phyloP scores from a whole-genome alignment of 2,329 filamentous ascomycete genomes.

The Aspergillus pseudoglaucus region DNA sequence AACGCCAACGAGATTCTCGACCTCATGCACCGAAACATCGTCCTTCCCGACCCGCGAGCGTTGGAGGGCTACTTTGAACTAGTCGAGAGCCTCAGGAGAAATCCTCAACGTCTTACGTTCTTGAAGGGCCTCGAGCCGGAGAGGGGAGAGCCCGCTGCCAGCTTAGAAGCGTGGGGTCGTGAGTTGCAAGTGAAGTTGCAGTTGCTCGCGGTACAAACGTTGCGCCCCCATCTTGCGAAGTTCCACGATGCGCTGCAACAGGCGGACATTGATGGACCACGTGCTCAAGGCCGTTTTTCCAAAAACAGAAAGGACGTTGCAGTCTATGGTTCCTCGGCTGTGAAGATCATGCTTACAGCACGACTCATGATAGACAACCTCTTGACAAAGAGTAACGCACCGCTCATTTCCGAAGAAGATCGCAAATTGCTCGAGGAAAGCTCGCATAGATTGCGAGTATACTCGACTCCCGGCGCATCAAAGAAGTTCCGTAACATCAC shows the following conservation, averaged over 20 bases:
- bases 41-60: constrained; percentile 24
- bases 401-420: constrained; percentile 18
- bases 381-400: constrained; percentile 18
- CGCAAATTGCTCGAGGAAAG: constrained; percentile 17
- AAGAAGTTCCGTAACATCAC: constrained; percentile 6
- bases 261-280: constrained; percentile 3
- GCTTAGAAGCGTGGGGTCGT: constrained; percentile 18
- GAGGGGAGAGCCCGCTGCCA: constrained; percentile 6
- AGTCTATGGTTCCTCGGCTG: constrained; percentile 17
- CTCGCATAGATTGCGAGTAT: constrained; percentile 23
- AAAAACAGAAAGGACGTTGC: constrained; percentile 14
- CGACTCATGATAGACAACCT: constrained; percentile 32
- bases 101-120: constrained; percentile 22
- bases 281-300: constrained; percentile 2
- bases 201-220: constrained; percentile 13
- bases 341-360: constrained; percentile 20
- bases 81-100: constrained; percentile 17
- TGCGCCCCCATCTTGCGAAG: constrained; percentile 23
- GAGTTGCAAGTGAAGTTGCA: constrained; percentile 21
- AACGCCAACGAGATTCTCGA: constrained; percentile 61
- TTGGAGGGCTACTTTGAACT: constrained; percentile 25
- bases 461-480: constrained; percentile 19
- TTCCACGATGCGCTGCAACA: constrained; percentile 24
- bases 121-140: constrained; percentile 20
- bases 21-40: constrained; percentile 46